Base-by-base conservation (phyloP, 768 basidiomycete genomes). In the Suillus decipiens region DNA sequence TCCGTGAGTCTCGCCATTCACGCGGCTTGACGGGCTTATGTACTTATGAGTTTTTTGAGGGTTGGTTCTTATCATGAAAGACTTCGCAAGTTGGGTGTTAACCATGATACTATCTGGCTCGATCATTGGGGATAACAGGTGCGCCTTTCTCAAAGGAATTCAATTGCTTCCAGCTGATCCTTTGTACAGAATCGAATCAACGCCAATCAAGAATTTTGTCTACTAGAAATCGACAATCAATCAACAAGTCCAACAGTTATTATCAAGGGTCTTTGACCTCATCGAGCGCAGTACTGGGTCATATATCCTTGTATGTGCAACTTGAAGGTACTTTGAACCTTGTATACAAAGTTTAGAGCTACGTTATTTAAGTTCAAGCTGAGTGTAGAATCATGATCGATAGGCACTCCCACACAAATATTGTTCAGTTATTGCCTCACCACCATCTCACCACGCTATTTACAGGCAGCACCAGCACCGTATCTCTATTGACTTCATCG, bases 331-430 rank as follows among this genome's bases (percentile, higher is more conserved):
- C 56, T 57, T 28, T 10, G 56, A 57, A 57, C 56, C 56, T 57
- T 57, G 37, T 28, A 41, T 41, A 31, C 56, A 57, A 41, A 57
- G 56, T 57, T 57, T 5, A 57, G 17, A 56, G 37, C 9, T 8
- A 56, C 55, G 7, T 5, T 41, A 28, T 57, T 37, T 57, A 28
- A 41, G 56, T 57, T 57, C 39, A 57, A 41, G 56, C 56, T 57
- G 39, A 57, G 56, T 28, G 56, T 57, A 41, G 24, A 57, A 41
- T 33, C 31, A 33, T 19, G 51, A 33, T 31, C 50, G 31, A 33
- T 53, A 53, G 34, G 6, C 33, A 19, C 10, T 57, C 39, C 37
- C 39, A 28, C 56, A 11, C 56, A 55, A 36, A 12, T n/a, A 22
- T 41, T 53, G 19, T 11, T 6, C 31, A 53, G 28, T 28, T 12